Base-by-base conservation (phyloP, 257 asterid genomes). In the Parsonsia alboflavescens region DNA sequence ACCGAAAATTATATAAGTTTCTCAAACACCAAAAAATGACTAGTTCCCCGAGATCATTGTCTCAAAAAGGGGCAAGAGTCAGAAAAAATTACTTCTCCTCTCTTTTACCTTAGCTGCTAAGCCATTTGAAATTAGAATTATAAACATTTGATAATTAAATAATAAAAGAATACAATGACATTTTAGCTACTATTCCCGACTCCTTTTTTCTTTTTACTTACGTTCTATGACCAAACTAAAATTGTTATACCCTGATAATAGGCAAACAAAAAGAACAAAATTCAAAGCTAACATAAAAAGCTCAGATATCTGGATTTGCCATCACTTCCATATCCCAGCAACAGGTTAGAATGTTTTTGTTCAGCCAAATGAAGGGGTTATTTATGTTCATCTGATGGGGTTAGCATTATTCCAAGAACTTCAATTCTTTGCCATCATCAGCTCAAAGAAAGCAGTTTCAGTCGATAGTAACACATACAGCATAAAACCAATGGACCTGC, bases 1-100 rank as follows among this genome's bases (percentile, higher is more conserved):
- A 82, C 83, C 75, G 74, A 39, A 80, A 83, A 48, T 6, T 6
- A 45, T 26, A 28, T 26, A 39, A 26, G 33, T 26, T 62, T 7
- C 30, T 7, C 71, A 66, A 6, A 33, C 39, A 33, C 39, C 39
- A 33, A 33, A 33, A 33, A 17, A 46, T 42, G 46, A 42, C 46
- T 42, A 42, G 46, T 42, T 42, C 46, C 46, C 46, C 46, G 9
- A 42, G 46, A 2, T 42, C 46, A 42, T 42, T 5, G 46, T 46
- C 50, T 46, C 50, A 46, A n/a, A n/a, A n/a, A 46, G 2, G 13
- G 50, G 50, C 50, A 46, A 46, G 13, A 46, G 12, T 46, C 12
- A 46, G 10, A 46, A 46, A 10, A 9, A 49, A 26, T 28, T 69
- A 0, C 13, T 46, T 9, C 50, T 46, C 2, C 19, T 24, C 56